These are phyloP conservation scores for Wickerhamomyces queroliae DNA, from an alignment of 805 yeast genomes.

Conservation along the genomic window DNA sequence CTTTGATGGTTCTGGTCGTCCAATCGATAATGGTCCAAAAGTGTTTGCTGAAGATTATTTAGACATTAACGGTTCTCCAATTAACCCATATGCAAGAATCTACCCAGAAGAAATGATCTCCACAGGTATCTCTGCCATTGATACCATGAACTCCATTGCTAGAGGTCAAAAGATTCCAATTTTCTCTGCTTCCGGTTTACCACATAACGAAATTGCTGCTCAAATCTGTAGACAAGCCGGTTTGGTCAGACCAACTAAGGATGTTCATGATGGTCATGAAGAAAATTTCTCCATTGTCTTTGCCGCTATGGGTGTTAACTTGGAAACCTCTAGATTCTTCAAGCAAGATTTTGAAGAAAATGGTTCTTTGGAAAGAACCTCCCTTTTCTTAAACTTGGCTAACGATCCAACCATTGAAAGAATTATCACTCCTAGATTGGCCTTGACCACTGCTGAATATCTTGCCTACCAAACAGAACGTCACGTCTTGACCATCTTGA, in stretches of 20 bases:
- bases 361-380: constrained; percentile 97
- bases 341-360: constrained; percentile 99
- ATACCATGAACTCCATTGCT: constrained; percentile 99
- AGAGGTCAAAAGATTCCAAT: constrained; percentile 99
- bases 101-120: constrained; percentile 99
- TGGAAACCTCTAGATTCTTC: constrained; percentile 97
- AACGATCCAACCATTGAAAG: constrained; percentile 99
- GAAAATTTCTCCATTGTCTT: constrained; percentile 98
- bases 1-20: constrained; percentile 98
- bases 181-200: constrained; percentile 98
- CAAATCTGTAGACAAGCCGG: constrained; percentile 99
- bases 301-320: constrained; percentile 99
- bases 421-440: constrained; percentile 98
- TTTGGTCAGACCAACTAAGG: constrained; percentile 97
- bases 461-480: constrained; percentile 99
- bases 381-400: constrained; percentile 94
- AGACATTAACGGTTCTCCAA: constrained; percentile 98
- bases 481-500: constrained; percentile 94
- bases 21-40: constrained; percentile 97
- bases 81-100: constrained; percentile 96
- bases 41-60: constrained; percentile 97
- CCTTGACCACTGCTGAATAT: constrained; percentile 97
- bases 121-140: constrained; percentile 97
- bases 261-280: constrained; percentile 99
- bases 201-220: constrained; percentile 99